Base-by-base conservation (phyloP, 768 basidiomycete genomes). In the Collybiopsis luxurians region DNA sequence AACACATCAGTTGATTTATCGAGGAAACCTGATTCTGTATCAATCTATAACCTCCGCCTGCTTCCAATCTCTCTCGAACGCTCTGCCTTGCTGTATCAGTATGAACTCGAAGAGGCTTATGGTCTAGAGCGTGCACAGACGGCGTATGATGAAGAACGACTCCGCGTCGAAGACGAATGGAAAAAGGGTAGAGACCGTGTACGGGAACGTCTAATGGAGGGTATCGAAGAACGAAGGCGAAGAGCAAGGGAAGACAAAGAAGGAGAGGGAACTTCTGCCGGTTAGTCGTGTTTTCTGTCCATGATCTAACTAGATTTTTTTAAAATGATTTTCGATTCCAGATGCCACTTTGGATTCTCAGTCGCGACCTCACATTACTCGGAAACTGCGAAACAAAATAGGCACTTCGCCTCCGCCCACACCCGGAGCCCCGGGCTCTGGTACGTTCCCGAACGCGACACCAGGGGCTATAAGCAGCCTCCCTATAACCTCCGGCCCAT, bases 231-330 rank as follows among this genome's bases (percentile, higher is more conserved):
- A 65, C 78, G 91, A 28, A 71, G 91, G 55, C 76, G 85, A 61
- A 74, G 88, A 58, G 92, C 92, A 27, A 75, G 92, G 52, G 92
- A 94, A 60, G 92, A 94, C 74, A 93, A 92, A 66, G 92, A 93
- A 58, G 89, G 90, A 59, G 92, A 94, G 63, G 90, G 89, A n/a
- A 85, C 83, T 15, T 78, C 82, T 40, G 85, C 84, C 53, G 87
- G 83, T 86, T 47, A 55, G 81, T 74, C 12, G 10, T 51, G 19
- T 30, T 19, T 31, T 51, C 21, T 48, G 10, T 26, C 15, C 4
- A 9, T 48, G n/a, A 11, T 27, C 28, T 53, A 38, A 52, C 46
- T n/a, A n/a, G n/a, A n/a, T n/a, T n/a, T 51, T 45, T n/a, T 28
- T 38, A 44, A 47, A 50, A 34, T 39, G 46, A 24, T 38, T 28